phyloP scores from a whole-genome alignment of 2,329 filamentous ascomycete genomes.

The Clonostachys sp. region DNA sequence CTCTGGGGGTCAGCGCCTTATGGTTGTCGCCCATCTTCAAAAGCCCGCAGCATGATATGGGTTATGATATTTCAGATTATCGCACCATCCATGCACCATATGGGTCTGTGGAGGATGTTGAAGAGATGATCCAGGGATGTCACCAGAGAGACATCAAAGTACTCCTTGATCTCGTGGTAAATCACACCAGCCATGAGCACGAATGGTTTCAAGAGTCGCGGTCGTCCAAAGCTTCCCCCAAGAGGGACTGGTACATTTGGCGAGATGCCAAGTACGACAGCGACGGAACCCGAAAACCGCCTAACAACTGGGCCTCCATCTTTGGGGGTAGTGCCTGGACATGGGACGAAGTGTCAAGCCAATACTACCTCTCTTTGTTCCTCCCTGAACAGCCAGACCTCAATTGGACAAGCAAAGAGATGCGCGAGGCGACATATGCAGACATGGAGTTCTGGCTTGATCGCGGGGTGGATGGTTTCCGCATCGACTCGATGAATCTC shows the following conservation, averaged over 20 bases:
- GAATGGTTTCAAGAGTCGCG: conserved; percentile 57
- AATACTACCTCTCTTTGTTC: conserved; percentile 71
- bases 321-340: conserved; percentile 55
- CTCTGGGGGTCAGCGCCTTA: conserved; percentile 57
- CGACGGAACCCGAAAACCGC: conserved; percentile 54
- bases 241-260: conserved; percentile 61
- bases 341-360: conserved; percentile 56
- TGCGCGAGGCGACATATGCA: conserved; percentile 62
- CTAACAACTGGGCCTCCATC: conserved; percentile 64
- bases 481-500: conserved; percentile 65
- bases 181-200: conserved; percentile 64
- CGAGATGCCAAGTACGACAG: conserved; percentile 37
- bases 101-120: conserved; percentile 63
- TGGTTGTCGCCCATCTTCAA: conserved; percentile 65
- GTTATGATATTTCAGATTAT: conserved; percentile 68
- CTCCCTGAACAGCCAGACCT: conserved; percentile 68
- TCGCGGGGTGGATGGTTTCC: conserved; percentile 62
- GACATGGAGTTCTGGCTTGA: conserved; percentile 66
- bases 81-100: conserved; percentile 59
- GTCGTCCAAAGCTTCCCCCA: conserved; percentile 50
- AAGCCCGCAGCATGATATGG: conserved; percentile 63
- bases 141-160: conserved; percentile 62
- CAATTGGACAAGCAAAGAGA: conserved; percentile 69
- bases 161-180: conserved; percentile 72
- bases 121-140: conserved; percentile 52